Conservation (phyloP, 352 stramenopile species). For the Elongisporangium prolatum region DNA sequence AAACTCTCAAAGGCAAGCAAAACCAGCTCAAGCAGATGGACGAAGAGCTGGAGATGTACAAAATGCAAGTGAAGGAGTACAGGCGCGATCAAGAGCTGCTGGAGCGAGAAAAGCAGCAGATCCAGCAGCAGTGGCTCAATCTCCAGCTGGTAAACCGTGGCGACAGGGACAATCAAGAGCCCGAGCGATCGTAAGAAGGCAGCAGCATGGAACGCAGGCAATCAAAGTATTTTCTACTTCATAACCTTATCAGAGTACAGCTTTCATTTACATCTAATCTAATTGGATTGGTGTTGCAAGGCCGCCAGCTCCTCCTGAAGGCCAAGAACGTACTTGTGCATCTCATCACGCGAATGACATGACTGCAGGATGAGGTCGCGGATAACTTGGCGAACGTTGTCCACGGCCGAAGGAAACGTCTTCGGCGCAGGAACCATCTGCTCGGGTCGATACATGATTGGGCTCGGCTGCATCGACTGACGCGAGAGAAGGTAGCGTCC, state of each 20-base stretch:
- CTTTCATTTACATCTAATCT: constrained; percentile 5
- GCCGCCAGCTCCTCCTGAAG: constrained; percentile 49
- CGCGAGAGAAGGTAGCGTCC: constrained; percentile 1
- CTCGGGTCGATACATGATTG: constrained; percentile 2
- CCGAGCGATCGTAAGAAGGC: neutral
- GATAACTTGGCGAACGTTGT: constrained; percentile 28
- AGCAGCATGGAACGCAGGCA: neutral
- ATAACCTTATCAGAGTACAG: neutral
- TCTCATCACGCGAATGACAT: constrained; percentile 40
- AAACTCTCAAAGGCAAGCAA: constrained; percentile 86
- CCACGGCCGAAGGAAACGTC: constrained; percentile 15
- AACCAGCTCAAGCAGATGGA: constrained; percentile 83
- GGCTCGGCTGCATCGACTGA: constrained; percentile 1
- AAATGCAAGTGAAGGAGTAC: constrained; percentile 87
- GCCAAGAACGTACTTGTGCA: constrained; percentile 48
- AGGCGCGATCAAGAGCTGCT: constrained; percentile 55
- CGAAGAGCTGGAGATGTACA: constrained; percentile 91
- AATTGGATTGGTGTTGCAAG: constrained; percentile 24
- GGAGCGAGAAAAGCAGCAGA: constrained; percentile 48
- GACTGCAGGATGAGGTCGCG: constrained; percentile 51
- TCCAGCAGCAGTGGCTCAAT: constrained; percentile 66
- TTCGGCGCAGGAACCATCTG: constrained; percentile 18
- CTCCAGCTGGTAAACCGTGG: constrained; percentile 21
- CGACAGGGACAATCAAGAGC: neutral
- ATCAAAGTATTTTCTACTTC: constrained; percentile 10